A percentile compares a stretch with the other conserved stretches of the same genome.
These are phyloP conservation scores for Apiospora aurea DNA, from an alignment of 2,329 filamentous ascomycete species.

Conservation along the genomic window DNA sequence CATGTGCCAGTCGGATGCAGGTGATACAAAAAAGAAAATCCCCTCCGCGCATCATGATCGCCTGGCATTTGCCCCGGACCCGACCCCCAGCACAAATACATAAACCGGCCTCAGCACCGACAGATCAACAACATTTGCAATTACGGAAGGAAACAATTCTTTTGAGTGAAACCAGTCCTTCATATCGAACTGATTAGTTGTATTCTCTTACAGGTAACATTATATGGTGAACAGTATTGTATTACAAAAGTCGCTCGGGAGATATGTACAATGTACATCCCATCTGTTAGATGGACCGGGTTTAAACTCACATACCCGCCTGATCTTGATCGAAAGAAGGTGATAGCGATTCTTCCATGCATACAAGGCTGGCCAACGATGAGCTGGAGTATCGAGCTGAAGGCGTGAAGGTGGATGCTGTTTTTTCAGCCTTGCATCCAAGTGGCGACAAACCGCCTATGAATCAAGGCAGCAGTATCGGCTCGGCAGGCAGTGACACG, in stretches of 20 bases:
- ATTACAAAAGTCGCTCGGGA: background rate
- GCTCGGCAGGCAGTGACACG: background rate
- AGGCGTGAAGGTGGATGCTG: background rate
- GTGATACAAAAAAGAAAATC: background rate
- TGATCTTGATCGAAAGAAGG: background rate
- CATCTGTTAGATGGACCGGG: background rate
- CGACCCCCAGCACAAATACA: background rate
- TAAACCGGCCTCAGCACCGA: background rate
- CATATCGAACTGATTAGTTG: background rate
- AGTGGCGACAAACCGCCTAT: background rate
- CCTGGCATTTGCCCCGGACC: background rate
- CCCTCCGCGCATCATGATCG: background rate
- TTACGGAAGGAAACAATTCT: background rate
- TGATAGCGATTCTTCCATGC: background rate
- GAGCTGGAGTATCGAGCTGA: background rate
- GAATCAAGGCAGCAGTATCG: background rate
- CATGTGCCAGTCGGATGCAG: background rate
- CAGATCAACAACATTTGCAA: background rate
- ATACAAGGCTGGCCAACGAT: constrained; percentile 1
- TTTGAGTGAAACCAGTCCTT: background rate
- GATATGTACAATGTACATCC: background rate
- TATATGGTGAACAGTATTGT: background rate
- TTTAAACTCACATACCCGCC: background rate
- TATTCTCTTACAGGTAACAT: background rate
- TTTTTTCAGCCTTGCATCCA: background rate